Evolutionary conservation across 1,139 yeast genomes (phyloP).

Genomic region (Nadsonia commutata): DNA sequence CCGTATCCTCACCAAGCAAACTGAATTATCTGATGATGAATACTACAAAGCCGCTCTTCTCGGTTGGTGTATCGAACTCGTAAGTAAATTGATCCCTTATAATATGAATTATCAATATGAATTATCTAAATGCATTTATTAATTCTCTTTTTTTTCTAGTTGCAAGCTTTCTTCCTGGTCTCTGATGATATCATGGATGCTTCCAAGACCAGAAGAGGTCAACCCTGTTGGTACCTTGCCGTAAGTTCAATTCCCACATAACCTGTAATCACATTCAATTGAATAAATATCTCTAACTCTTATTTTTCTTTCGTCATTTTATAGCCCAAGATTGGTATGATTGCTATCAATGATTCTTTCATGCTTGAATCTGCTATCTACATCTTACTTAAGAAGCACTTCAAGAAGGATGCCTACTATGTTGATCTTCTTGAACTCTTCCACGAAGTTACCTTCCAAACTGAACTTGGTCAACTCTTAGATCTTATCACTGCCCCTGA

Average conservation of each 20-base stretch:
- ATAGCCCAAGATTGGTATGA: slow-evolving; percentile 63
- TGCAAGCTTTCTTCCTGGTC: slow-evolving; percentile 93
- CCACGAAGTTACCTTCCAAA: slow-evolving; percentile 79
- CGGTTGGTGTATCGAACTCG: slow-evolving; percentile 93
- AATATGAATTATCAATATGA: too few species aligned
- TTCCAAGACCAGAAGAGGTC: slow-evolving; percentile 95
- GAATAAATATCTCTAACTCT: not conserved
- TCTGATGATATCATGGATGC: slow-evolving; percentile 99
- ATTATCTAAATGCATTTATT: not conserved
- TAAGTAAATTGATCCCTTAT: slow-evolving; percentile 7
- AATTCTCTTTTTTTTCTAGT: slow-evolving; percentile 10
- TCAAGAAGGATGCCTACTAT: slow-evolving; percentile 68
- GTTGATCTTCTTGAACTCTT: slow-evolving; percentile 83
- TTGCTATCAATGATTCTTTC: slow-evolving; percentile 94
- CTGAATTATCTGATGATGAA: slow-evolving; percentile 50
- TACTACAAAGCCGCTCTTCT: slow-evolving; percentile 76
- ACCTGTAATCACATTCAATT: too few species aligned
- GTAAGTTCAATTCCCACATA: too few species aligned
- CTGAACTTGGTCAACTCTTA: slow-evolving; percentile 90
- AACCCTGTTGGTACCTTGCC: slow-evolving; percentile 86
- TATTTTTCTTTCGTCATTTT: not conserved
- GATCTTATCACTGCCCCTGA: slow-evolving; percentile 97
- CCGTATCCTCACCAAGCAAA: slow-evolving; percentile 56
- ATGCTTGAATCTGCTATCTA: slow-evolving; percentile 95
- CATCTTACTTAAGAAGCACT: slow-evolving; percentile 75